Conservation (phyloP, 2,329 filamentous ascomycete species). For the Cladophialophora psammophila region DNA sequence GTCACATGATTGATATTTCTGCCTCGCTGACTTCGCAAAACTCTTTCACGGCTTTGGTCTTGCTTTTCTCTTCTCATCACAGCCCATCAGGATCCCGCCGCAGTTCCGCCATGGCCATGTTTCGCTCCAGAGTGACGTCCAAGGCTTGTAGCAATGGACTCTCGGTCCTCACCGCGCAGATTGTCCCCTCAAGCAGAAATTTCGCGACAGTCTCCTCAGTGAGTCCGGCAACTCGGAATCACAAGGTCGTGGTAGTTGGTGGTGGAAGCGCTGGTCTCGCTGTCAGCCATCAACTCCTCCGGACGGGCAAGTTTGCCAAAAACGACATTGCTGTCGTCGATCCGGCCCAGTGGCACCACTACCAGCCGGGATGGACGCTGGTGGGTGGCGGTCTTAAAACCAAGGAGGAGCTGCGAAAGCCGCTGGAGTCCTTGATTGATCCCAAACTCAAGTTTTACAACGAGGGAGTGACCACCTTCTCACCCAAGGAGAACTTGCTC, state of each 20-base stretch:
- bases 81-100: neutral
- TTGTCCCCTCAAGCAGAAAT: conserved; percentile 7
- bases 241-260: conserved; percentile 72
- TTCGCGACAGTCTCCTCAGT: conserved; percentile 46
- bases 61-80: neutral
- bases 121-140: conserved; percentile 1
- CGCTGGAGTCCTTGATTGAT: conserved; percentile 62
- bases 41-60: neutral
- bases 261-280: conserved; percentile 71
- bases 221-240: conserved; percentile 52
- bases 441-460: conserved; percentile 69
- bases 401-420: conserved; percentile 64
- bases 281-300: conserved; percentile 72
- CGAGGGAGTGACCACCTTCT: conserved; percentile 58
- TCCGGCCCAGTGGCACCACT: conserved; percentile 69
- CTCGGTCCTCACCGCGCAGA: neutral
- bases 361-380: conserved; percentile 74
- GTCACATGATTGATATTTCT: conserved; percentile 1
- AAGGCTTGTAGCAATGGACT: conserved; percentile 7
- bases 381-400: conserved; percentile 71
- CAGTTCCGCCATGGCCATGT: conserved; percentile 2
- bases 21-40: neutral
- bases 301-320: conserved; percentile 61
- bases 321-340: conserved; percentile 72
- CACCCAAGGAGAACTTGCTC: conserved; percentile 64